Evolutionary conservation across 805 yeast species (phyloP), one percentile per base, ranked within the genome.

Genomic region (Yarrowia deformans): DNA sequence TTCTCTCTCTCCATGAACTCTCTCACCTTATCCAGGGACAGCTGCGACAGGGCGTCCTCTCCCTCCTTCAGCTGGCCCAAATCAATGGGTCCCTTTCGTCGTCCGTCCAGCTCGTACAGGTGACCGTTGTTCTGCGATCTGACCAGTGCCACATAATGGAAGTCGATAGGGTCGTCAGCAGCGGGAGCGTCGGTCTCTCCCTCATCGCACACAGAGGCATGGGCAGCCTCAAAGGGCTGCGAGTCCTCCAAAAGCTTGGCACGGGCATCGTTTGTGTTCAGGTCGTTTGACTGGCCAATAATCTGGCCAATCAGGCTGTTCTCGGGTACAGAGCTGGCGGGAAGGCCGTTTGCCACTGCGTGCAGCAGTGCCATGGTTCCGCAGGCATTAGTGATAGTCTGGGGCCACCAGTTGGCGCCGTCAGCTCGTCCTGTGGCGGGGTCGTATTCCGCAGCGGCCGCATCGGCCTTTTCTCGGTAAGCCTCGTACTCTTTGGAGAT

Each of bases 281-380:
- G 69, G 0, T 69, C 66, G 14, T 70, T 69, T 9, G 81, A 71
- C 7, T 77, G 73, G 14, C 68, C 69, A 46, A 81, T 73, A 32
- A 81, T 70, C 32, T 70, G 60, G 23, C 72, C 74, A 16, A 81
- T 68, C 4, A 75, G 69, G 7, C 75, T 72, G 64, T 77, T 77
- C 3, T 73, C 70, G 19, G 73, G 74, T n/a, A 74, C 72, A 67
- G 74, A 72, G n/a, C 75, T 73, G 7, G 68, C 55, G 8, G 79
- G 78, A 6, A 77, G 72, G 12, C 77, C 78, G 58, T 84, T 78
- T 50, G 83, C 77, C 9, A 85, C 73, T 0, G 88, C 82, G 74
- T 94, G 98, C 29, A 94, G 79, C 56, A 95, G 77, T 0, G 97
- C 98, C 78, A 90, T 91, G 40, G 96, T 84, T 6, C 99, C 99